A percentile compares a stretch with the other conserved stretches of the same genome.
Evolutionary conservation across 176 grass and related monocot genomes (phyloP).

Genomic region (Poa pratensis): DNA sequence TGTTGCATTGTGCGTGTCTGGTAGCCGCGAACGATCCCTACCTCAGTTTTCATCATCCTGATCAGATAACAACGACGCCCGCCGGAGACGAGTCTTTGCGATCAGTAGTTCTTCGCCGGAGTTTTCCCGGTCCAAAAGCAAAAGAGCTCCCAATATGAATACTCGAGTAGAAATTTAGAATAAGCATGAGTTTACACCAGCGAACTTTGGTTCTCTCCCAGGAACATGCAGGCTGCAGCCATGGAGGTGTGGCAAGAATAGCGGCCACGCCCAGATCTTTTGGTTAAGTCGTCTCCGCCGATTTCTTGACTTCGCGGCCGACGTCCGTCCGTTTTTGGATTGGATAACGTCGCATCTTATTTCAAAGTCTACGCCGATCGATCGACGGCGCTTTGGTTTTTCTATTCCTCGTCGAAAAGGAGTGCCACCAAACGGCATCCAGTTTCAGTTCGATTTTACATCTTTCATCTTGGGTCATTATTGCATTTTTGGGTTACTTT

Average conservation of each 20-base stretch:
- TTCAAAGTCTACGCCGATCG: slow-evolving; percentile 16
- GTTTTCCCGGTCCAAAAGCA: neutral
- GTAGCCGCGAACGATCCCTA: no score
- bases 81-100: neutral
- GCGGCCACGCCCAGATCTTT: neutral
- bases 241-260: no score
- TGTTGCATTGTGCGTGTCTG: neutral
- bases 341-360: slow-evolving; percentile 27
- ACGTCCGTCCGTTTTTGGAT: neutral
- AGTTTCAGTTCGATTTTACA: neutral
- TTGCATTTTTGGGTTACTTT: no score
- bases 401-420: neutral
- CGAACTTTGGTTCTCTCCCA: no score
- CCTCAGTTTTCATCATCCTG: no score
- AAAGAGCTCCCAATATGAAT: no score
- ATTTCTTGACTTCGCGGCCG: neutral
- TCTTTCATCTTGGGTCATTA: neutral
- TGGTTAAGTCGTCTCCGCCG: neutral
- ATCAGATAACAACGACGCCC: neutral
- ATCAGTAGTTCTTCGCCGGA: neutral
- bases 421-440: neutral
- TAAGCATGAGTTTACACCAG: neutral
- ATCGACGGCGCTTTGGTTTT: neutral
- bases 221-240: no score
- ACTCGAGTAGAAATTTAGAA: no score